A percentile compares a stretch with the other conserved stretches of the same genome.
phyloP scores from a whole-genome alignment of 805 yeast genomes.

The Candida piceae region DNA sequence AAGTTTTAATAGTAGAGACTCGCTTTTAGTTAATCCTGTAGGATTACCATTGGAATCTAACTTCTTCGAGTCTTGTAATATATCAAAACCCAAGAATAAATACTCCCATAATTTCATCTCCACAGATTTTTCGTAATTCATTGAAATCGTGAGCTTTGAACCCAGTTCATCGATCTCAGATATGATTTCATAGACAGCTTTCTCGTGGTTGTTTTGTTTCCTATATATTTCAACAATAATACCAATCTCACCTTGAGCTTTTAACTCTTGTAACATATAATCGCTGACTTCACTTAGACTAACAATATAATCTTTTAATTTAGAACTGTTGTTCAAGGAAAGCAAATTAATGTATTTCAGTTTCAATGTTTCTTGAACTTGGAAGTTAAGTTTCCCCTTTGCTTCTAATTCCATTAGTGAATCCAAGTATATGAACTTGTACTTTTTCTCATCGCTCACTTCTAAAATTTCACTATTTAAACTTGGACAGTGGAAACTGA shows the following conservation, averaged over 20 bases:
- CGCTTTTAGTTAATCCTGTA: constrained; percentile 25
- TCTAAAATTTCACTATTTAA: constrained; percentile 36
- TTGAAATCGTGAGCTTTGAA: constrained; percentile 18
- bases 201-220: constrained; percentile 18
- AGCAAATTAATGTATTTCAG: constrained; percentile 25
- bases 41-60: constrained; percentile 11
- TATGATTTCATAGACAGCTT: constrained; percentile 30
- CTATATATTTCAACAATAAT: constrained; percentile 30
- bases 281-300: constrained; percentile 11
- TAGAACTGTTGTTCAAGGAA: constrained; percentile 16
- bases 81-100: constrained; percentile 30
- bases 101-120: constrained; percentile 33
- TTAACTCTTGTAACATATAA: constrained; percentile 19
- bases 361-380: constrained; percentile 11
- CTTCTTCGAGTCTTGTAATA: constrained; percentile 23
- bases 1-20: constrained; percentile 35
- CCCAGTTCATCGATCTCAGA: constrained; percentile 10
- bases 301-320: constrained; percentile 16
- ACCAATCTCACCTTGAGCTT: constrained; percentile 24
- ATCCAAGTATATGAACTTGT: constrained; percentile 32
- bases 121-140: constrained; percentile 7
- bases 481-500: constrained; percentile 33
- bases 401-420: constrained; percentile 24
- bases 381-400: constrained; percentile 7
- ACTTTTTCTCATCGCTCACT: constrained; percentile 18